phyloP scores from a whole-genome alignment of 768 basidiomycete genomes.

The Tulasnella sp. region DNA sequence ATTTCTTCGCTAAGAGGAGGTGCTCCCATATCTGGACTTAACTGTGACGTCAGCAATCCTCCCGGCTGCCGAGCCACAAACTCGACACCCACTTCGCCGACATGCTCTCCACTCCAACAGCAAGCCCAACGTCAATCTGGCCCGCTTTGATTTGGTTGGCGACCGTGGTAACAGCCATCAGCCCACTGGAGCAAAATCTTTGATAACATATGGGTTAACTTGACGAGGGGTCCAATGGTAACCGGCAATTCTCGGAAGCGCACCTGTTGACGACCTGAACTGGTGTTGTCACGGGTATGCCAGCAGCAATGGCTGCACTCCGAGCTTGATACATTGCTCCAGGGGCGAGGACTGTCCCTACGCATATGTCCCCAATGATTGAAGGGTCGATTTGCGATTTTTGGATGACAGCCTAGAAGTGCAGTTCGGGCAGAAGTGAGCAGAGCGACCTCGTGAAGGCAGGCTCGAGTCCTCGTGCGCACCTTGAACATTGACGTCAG shows the following conservation, averaged over 20 bases:
- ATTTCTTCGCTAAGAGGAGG: constrained; percentile 39
- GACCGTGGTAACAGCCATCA: constrained; percentile 81
- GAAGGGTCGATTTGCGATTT: constrained; percentile 64
- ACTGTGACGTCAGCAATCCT: background rate
- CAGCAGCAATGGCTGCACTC: constrained; percentile 75
- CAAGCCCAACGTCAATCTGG: constrained; percentile 77
- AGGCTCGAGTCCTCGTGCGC: constrained; percentile 23
- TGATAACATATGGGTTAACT: background rate
- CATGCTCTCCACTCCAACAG: constrained; percentile 39
- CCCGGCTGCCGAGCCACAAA: background rate
- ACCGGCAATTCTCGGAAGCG: background rate
- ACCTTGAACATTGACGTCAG: constrained; percentile 70
- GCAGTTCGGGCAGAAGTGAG: constrained; percentile 45
- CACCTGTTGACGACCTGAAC: constrained; percentile 69
- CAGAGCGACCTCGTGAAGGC: background rate
- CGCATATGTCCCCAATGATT: constrained; percentile 74
- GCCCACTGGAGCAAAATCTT: constrained; percentile 75
- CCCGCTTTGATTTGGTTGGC: constrained; percentile 75
- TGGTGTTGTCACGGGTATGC: constrained; percentile 76
- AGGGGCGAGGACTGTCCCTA: constrained; percentile 73
- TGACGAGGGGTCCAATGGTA: background rate
- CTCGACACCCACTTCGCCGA: constrained; percentile 39
- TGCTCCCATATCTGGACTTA: constrained; percentile 37
- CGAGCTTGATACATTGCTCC: constrained; percentile 68
- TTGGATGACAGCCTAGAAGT: constrained; percentile 51